These are phyloP conservation scores for Rhizoclosmatium sp. DNA, from an alignment of 192 early-diverging fungal genomes.

Conservation along the genomic window DNA sequence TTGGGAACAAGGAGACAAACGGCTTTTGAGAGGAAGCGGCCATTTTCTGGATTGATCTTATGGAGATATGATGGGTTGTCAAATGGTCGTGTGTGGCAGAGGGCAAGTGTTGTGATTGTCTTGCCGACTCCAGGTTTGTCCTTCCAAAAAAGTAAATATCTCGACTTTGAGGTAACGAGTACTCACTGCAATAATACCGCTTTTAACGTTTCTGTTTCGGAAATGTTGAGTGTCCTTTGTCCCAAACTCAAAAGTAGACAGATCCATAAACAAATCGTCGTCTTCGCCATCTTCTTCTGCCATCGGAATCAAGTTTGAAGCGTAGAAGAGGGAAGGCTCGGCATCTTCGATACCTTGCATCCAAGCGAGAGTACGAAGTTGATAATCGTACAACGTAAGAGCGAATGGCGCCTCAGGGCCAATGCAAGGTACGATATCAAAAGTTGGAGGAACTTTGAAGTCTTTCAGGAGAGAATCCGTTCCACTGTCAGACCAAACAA, in stretches of 20 bases:
- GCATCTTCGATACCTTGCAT: slow-evolving; percentile 28
- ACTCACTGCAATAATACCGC: slow-evolving; percentile 14
- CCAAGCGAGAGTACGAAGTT: slow-evolving; percentile 10
- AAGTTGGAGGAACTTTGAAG: slow-evolving; percentile 28
- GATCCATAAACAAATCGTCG: slow-evolving; percentile 2
- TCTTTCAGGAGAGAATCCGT: background rate
- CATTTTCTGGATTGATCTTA: background rate
- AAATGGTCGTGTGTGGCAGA: slow-evolving; percentile 24
- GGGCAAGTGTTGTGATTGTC: slow-evolving; percentile 22
- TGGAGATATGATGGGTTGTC: slow-evolving; percentile 5
- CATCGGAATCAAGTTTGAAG: background rate
- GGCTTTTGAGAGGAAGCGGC: slow-evolving; percentile 11
- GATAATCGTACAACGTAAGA: slow-evolving; percentile 13
- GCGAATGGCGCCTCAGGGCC: slow-evolving; percentile 13
- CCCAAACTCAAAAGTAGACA: background rate
- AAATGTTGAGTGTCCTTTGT: background rate
- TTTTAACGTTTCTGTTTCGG: background rate
- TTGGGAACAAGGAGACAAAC: slow-evolving; percentile 16
- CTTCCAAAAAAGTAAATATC: background rate
- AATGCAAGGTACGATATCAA: slow-evolving; percentile 21
- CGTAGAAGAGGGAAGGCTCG: background rate
- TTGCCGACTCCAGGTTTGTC: slow-evolving; percentile 34
- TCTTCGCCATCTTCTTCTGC: background rate
- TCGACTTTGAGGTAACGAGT: background rate
- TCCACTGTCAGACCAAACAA: slow-evolving; percentile 6